Conservation (phyloP, 805 yeast species). For the Nematodospora valgi region DNA sequence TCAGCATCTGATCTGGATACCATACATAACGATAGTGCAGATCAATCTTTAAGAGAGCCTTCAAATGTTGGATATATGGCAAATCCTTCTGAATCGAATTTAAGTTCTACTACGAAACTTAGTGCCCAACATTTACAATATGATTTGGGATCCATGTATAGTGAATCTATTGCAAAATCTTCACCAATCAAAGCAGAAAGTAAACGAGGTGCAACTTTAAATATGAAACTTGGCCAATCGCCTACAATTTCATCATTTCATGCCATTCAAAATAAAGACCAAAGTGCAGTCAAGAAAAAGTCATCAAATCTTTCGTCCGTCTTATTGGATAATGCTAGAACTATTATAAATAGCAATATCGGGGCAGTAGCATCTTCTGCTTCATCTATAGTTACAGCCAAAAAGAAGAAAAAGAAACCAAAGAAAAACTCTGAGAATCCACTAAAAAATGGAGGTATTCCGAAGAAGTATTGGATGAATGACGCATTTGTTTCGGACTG, state of each 20-base stretch:
- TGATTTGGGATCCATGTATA: slow-evolving; percentile 17
- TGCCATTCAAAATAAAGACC: slow-evolving; percentile 20
- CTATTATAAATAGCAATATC: slow-evolving; percentile 27
- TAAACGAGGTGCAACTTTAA: slow-evolving; percentile 9
- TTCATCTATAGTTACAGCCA: slow-evolving; percentile 23
- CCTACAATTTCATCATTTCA: slow-evolving; percentile 25
- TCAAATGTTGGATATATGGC: background rate
- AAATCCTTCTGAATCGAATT: background rate
- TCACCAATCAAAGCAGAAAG: slow-evolving; percentile 26
- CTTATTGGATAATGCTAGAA: slow-evolving; percentile 37
- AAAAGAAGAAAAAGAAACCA: slow-evolving; percentile 25
- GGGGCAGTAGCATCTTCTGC: slow-evolving; percentile 26
- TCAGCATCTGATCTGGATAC: slow-evolving; percentile 43
- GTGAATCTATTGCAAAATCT: slow-evolving; percentile 24
- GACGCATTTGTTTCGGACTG: slow-evolving; percentile 91
- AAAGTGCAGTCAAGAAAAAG: slow-evolving; percentile 18
- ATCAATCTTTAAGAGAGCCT: background rate
- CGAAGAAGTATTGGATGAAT: slow-evolving; percentile 91
- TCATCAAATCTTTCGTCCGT: slow-evolving; percentile 30
- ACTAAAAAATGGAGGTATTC: slow-evolving; percentile 49
- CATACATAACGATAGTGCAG: slow-evolving; percentile 15
- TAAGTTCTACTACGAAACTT: background rate
- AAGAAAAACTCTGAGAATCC: slow-evolving; percentile 37
- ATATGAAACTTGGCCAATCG: slow-evolving; percentile 11
- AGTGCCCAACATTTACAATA: slow-evolving; percentile 5